Percentiles rank a stretch among this genome's conserved stretches.
phyloP scores from a whole-genome alignment of 2,329 filamentous ascomycete genomes.

The Ustulina deusta region DNA sequence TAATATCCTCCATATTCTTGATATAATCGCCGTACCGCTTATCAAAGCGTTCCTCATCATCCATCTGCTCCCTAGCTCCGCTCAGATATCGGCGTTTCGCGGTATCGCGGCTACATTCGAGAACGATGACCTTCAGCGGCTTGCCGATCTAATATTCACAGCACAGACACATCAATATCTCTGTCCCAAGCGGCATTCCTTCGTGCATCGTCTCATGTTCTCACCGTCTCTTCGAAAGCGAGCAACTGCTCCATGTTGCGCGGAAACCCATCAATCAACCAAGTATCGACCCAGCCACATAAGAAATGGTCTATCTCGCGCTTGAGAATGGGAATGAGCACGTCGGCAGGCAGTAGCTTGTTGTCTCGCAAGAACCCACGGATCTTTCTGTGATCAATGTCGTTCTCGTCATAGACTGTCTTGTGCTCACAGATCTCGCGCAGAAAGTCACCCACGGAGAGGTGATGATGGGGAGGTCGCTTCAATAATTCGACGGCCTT shows the following conservation, averaged over 20 bases:
- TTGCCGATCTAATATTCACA: conserved; percentile 32
- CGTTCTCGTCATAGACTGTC: not conserved
- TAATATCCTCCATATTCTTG: conserved; percentile 38
- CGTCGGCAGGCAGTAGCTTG: conserved; percentile 33
- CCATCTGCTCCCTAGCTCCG: conserved; percentile 32
- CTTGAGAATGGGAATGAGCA: conserved; percentile 36
- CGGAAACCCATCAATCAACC: conserved; percentile 44
- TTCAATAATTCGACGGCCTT: not conserved
- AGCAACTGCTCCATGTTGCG: conserved; percentile 39
- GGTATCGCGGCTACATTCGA: conserved; percentile 31
- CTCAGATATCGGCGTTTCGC: conserved; percentile 34
- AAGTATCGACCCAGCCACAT: too few relatives aligned
- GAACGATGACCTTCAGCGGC: conserved; percentile 33
- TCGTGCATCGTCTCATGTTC: not conserved
- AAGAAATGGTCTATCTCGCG: too few relatives aligned
- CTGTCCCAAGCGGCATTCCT: not conserved
- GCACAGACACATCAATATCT: not conserved
- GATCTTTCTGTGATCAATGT: conserved; percentile 27
- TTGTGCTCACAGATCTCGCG: conserved; percentile 31
- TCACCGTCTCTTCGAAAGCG: conserved; percentile 40
- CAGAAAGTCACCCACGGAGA: conserved; percentile 41
- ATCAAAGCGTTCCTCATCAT: conserved; percentile 38
- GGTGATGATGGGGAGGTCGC: conserved; percentile 15
- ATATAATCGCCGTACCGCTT: conserved; percentile 39
- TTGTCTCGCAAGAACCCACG: conserved; percentile 26